A percentile compares a stretch with the other conserved stretches of the same genome.
phyloP scores from a whole-genome alignment of 495 filamentous ascomycete genomes.

The Antarctomyces pellizariae region DNA sequence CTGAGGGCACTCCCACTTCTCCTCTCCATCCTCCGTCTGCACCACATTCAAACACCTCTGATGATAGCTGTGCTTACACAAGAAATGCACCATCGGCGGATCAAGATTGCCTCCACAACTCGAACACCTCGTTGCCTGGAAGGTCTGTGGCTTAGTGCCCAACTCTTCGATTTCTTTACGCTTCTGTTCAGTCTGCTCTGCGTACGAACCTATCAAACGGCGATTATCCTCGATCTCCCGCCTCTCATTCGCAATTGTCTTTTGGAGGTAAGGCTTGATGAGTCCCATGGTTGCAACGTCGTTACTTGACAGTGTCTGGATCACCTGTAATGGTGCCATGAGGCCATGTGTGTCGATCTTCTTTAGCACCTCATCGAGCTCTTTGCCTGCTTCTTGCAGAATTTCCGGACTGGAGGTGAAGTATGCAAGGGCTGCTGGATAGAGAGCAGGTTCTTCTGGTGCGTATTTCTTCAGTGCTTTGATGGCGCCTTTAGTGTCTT shows the following conservation, averaged over 20 bases:
- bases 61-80: constrained; percentile 93
- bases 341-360: constrained; percentile 77
- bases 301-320: constrained; percentile 71
- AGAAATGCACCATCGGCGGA: constrained; percentile 76
- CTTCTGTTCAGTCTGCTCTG: constrained; percentile 61
- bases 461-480: constrained; percentile 80
- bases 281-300: constrained; percentile 90
- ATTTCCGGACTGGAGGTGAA: constrained; percentile 67
- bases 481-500: constrained; percentile 77
- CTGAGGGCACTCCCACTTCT: constrained; percentile 53
- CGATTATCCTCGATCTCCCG: constrained; percentile 68
- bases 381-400: constrained; percentile 70
- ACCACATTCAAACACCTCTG: constrained; percentile 41
- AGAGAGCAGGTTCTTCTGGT: constrained; percentile 74
- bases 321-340: constrained; percentile 91
- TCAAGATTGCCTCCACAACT: constrained; percentile 55
- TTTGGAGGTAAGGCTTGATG: constrained; percentile 75
- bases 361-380: constrained; percentile 53
- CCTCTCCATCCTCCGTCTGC: constrained; percentile 23
- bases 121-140: constrained; percentile 69
- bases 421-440: constrained; percentile 79
- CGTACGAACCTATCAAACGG: constrained; percentile 62
- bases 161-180: constrained; percentile 55
- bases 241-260: constrained; percentile 71
- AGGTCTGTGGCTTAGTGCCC: constrained; percentile 57